These are phyloP conservation scores for Candida taoyuanica DNA, from an alignment of 805 yeast genomes.

Conservation along the genomic window DNA sequence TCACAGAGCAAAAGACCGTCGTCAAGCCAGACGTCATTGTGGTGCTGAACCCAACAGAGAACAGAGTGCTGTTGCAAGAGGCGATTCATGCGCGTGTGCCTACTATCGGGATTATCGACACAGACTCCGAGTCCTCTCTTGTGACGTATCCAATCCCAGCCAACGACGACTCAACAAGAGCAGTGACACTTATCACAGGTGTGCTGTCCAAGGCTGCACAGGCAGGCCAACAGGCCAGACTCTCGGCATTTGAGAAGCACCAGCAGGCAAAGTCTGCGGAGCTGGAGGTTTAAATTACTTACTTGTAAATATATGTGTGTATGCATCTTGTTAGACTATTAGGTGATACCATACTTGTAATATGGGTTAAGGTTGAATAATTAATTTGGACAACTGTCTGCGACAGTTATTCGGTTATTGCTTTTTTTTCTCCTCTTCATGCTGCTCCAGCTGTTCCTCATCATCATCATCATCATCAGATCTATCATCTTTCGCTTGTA, in stretches of 20 bases:
- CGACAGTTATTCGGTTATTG: too few species aligned
- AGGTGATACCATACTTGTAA: too few species aligned
- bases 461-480: constrained; percentile 17
- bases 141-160: constrained; percentile 96
- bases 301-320: too few species aligned
- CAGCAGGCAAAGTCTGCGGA: too few species aligned
- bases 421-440: constrained; percentile 8
- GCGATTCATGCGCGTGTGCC: constrained; percentile 82
- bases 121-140: constrained; percentile 84
- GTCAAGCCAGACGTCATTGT: constrained; percentile 89
- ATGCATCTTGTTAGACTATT: too few species aligned
- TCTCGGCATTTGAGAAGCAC: constrained; percentile 13
- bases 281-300: too few species aligned
- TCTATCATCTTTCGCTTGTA: constrained; percentile 56
- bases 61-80: constrained; percentile 74
- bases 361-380: too few species aligned
- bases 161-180: constrained; percentile 85
- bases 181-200: constrained; percentile 76
- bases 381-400: too few species aligned
- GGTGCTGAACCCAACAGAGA: constrained; percentile 82
- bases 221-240: constrained; percentile 50
- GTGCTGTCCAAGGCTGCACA: constrained; percentile 83
- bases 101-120: constrained; percentile 89
- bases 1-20: constrained; percentile 45
- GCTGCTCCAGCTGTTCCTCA: constrained; percentile 5